Evolutionary conservation across 805 yeast species (phyloP).

Genomic region (Suhomyces sp.): DNA sequence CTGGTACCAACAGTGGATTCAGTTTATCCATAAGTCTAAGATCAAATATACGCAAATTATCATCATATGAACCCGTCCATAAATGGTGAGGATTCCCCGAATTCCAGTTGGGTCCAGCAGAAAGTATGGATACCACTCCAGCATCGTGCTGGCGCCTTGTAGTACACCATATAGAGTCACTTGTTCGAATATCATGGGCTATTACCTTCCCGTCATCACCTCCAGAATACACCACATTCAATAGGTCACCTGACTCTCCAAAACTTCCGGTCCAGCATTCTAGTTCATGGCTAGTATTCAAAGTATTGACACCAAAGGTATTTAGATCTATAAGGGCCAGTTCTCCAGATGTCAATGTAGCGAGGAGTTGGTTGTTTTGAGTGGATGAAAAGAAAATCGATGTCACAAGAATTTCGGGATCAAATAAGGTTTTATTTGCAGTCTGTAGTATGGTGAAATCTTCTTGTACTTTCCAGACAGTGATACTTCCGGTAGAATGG

Average conservation of each 20-base stretch:
- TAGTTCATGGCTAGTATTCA: conserved; percentile 53
- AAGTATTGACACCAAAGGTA: conserved; percentile 15
- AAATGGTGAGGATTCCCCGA: conserved; percentile 44
- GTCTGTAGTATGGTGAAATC: conserved; percentile 17
- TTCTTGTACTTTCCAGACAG: conserved; percentile 52
- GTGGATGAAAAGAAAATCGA: conserved; percentile 59
- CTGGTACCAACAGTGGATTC: conserved; percentile 38
- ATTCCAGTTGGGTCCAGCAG: conserved; percentile 44
- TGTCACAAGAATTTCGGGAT: conserved; percentile 53
- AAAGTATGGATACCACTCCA: conserved; percentile 82
- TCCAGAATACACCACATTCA: conserved; percentile 71
- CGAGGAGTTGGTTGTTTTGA: conserved; percentile 36
- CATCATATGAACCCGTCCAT: conserved; percentile 95
- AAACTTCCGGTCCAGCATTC: conserved; percentile 90
- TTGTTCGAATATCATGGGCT: conserved; percentile 63
- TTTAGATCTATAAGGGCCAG: conserved; percentile 42
- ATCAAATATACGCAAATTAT: conserved; percentile 67
- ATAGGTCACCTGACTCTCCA: conserved; percentile 53
- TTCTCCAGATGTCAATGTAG: conserved; percentile 71
- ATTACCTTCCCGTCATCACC: conserved; percentile 83
- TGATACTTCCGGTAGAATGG: conserved; percentile 78
- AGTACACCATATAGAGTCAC: conserved; percentile 40
- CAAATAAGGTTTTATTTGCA: conserved; percentile 45
- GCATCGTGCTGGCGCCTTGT: conserved; percentile 73
- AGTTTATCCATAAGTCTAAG: conserved; percentile 48